Evolutionary conservation across 73 alveolate species (phyloP), one percentile per base, ranked within the genome.

Genomic region (Blepharisma stoltei): DNA sequence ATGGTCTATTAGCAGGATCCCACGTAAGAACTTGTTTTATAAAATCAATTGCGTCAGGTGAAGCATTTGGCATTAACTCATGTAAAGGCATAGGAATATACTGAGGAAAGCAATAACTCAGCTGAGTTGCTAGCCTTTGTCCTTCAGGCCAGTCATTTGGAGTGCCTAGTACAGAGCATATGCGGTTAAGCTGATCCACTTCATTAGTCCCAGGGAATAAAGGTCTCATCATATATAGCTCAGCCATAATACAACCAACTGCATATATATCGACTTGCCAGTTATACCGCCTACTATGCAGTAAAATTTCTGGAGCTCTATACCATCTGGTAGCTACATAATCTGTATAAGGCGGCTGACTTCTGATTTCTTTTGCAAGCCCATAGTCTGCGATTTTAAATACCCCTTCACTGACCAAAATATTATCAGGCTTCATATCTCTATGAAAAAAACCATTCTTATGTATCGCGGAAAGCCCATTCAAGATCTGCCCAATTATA

Each of bases 281-380:
- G 76, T 92, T 90, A 89, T 96, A 96, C 47, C 89, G 83, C 48
- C 91, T 83, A 66, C 96, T 88, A 67, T 93, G 82, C 50, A 96
- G 86, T 54, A 96, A 78, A 37, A 94, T 94, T 87, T 96, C 99
- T 44, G 99, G 99, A 6, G 99, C 98, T 49, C 99, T 50, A 71
- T 96, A 96, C 98, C 99, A 96, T 71, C 99, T 86, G 45, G 99
- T 96, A 54, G 98, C 88, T 8, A 96, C 99, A 85, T 96, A 96
- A 50, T 96, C 99, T 48, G 99, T 96, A 76, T 88, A 94, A 6
- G 99, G 99, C 8, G 99, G 99, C 21, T 93, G 88, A 7, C 95
- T 78, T 55, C 97, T 86, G 52, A 94, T 90, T 76, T 96, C 99
- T 87, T 97, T 94, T 6, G 99, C 99, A 55, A 96, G 89, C 21